These are phyloP conservation scores for Zopfia rhizophila DNA, from an alignment of 2,329 filamentous ascomycete species.

Conservation along the genomic window DNA sequence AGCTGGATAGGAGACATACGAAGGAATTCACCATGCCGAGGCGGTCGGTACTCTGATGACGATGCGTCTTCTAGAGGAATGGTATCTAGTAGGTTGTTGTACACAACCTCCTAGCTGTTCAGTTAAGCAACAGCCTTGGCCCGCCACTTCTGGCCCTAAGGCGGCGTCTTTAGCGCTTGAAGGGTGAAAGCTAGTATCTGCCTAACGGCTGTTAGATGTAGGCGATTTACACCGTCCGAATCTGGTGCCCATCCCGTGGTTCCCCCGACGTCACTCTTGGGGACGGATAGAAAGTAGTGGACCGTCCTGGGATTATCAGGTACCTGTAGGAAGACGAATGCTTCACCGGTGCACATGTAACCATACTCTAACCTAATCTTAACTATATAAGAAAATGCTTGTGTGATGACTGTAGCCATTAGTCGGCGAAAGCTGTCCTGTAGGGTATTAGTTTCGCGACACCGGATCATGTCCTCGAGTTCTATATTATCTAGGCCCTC, in stretches of 20 bases:
- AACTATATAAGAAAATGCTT: constrained; percentile 64
- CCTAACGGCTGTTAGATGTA: constrained; percentile 21
- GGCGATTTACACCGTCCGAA: constrained; percentile 14
- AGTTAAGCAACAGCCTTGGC: not conserved
- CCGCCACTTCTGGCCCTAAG: not conserved
- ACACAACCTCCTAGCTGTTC: constrained; percentile 4
- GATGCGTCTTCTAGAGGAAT: constrained; percentile 21
- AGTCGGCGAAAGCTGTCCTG: constrained; percentile 52
- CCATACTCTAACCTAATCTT: constrained; percentile 57
- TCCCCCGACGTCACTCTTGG: constrained; percentile 39
- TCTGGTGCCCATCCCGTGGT: constrained; percentile 28
- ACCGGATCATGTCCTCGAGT: constrained; percentile 52
- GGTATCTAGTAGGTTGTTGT: not conserved
- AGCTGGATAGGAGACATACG: constrained; percentile 5
- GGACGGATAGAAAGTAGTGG: constrained; percentile 46
- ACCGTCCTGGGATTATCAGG: constrained; percentile 37
- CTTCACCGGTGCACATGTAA: constrained; percentile 56
- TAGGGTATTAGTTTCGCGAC: constrained; percentile 45
- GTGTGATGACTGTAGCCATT: constrained; percentile 56
- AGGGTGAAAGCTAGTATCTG: constrained; percentile 1
- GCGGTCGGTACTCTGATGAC: constrained; percentile 17
- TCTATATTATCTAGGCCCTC: constrained; percentile 55
- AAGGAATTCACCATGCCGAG: constrained; percentile 1
- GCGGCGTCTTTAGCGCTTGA: not conserved
- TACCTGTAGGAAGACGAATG: constrained; percentile 57